These are phyloP conservation scores for Alternaria triticimaculans DNA, from an alignment of 2,329 filamentous ascomycete species.

Conservation along the genomic window DNA sequence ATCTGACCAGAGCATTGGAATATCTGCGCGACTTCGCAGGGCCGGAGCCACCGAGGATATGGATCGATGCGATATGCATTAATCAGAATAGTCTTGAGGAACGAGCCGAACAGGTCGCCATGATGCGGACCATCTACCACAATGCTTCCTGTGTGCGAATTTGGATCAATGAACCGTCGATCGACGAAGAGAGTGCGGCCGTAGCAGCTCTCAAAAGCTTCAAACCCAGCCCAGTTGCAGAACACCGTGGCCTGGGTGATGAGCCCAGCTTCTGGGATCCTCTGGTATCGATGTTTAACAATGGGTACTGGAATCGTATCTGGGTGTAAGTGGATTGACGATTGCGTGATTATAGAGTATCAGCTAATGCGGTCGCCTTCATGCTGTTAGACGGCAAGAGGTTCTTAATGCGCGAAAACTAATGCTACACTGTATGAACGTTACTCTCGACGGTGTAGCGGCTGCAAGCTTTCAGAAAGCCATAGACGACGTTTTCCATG, in stretches of 20 bases:
- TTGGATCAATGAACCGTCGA: not conserved
- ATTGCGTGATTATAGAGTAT: not conserved
- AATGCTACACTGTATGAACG: not conserved
- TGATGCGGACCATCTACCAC: not conserved
- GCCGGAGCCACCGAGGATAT: not conserved
- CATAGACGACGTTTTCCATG: fast-evolving
- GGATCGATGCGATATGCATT: not conserved
- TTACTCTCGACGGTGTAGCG: not conserved
- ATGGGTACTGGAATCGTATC: not conserved
- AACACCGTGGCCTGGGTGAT: fast-evolving
- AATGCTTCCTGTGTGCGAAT: not conserved
- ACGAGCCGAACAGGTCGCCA: not conserved
- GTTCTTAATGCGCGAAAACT: not conserved
- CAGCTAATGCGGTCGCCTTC: not conserved
- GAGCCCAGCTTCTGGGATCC: not conserved
- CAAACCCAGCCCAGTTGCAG: fast-evolving
- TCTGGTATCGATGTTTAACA: not conserved
- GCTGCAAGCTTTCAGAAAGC: not conserved
- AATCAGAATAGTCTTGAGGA: not conserved
- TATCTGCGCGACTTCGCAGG: not conserved
- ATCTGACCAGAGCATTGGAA: not conserved
- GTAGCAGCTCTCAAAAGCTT: not conserved
- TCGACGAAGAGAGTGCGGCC: not conserved
- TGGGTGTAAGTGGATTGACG: not conserved
- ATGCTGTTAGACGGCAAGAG: not conserved